Conservation (phyloP, 192 early-diverging fungal genomes). For the Tieghemiomyces parasiticus region DNA sequence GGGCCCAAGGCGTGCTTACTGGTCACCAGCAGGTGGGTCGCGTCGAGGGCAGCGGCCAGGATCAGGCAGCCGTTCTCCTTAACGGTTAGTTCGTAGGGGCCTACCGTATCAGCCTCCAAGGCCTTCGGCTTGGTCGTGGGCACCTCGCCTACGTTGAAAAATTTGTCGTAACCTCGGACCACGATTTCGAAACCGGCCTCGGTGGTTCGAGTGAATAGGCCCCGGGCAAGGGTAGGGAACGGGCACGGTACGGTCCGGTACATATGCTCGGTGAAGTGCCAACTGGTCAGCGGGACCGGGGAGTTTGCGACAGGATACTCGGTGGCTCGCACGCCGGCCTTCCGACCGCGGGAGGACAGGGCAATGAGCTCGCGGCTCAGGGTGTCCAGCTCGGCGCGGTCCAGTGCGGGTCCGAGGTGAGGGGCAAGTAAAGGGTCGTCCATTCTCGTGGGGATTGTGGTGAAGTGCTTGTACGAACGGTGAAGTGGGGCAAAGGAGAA, state of each 20-base stretch:
- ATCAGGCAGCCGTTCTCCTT: constrained; percentile 98
- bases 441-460: too few species aligned
- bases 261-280: constrained; percentile 53
- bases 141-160: constrained; percentile 74
- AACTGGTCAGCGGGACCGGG: constrained; percentile 16
- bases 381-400: too few species aligned
- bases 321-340: too few species aligned
- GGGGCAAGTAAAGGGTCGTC: too few species aligned
- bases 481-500: too few species aligned
- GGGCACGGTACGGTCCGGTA: constrained; percentile 44
- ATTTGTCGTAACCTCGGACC: constrained; percentile 94
- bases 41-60: constrained; percentile 52
- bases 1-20: constrained; percentile 66
- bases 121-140: constrained; percentile 36
- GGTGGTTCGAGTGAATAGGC: constrained; percentile 47
- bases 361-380: too few species aligned
- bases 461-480: too few species aligned
- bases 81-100: constrained; percentile 81
- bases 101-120: constrained; percentile 43
- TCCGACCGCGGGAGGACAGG: too few species aligned
- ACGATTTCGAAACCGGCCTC: constrained; percentile 35
- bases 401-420: too few species aligned
- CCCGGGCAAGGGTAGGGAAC: constrained; percentile 65
- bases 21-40: constrained; percentile 54
- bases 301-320: not conserved